Base-by-base conservation (phyloP, 352 stramenopile genomes). In the Pythium periplocum region DNA sequence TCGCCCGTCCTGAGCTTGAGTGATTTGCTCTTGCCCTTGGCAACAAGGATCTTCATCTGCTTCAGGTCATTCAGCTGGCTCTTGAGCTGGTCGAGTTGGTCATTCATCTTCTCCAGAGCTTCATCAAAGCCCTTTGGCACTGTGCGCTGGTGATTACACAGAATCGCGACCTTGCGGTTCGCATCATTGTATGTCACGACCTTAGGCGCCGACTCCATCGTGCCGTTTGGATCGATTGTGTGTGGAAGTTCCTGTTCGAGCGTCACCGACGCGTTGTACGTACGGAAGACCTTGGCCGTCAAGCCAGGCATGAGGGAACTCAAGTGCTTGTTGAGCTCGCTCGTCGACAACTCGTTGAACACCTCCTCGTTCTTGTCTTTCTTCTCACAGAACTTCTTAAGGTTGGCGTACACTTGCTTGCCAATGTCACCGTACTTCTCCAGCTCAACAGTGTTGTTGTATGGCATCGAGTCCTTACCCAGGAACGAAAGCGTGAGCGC, bases 401-500 rank as follows among this genome's bases (percentile, higher is more conserved):
- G 65, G 64, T 99, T 99, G 31, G 89, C 68, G 64, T 96, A 99
- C 39, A 99, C 90, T 41, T 78, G 69, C 53, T 86, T 87, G 38
- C 93, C 94, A 4, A 98, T 71, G 41, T 93, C 83, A 11, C 86
- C 86, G 56, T 97, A 96, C 51, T 93, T 69, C 5, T 78, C 70
- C n/a, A 96, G 59, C 64, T 98, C 92, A 65, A 99, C 98, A 4
- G 94, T 99, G 68, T 99, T 98, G 74, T 99, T 99, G 83, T 98
- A 99, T 35, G 98, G 93, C 97, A 99, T 99, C 26, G 95, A 99
- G 69, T 99, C 98, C 67, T 99, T 99, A 75, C 97, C 98, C 4
- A 99, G 68, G 67, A 99, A 99, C 57, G 98, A 98, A 26, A 99
- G 78, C 43, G 98, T 98, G 45, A 99, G 75, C 49, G 95, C 87